Conservation (phyloP, 345 rosid species). For the Eucalyptus victrix region DNA sequence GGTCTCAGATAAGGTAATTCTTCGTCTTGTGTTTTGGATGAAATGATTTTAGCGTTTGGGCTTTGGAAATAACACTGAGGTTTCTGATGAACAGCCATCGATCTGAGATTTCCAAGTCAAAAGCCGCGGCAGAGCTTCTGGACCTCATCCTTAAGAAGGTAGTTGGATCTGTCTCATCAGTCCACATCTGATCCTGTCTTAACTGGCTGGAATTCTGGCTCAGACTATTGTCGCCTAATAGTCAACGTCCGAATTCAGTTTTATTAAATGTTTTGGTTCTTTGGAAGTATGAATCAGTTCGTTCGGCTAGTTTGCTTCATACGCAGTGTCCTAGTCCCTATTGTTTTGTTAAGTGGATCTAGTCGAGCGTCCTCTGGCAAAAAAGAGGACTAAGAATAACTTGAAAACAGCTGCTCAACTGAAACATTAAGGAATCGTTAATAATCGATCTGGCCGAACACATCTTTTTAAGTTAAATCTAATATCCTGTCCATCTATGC, state of each 20-base stretch:
- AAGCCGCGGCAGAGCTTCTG: slow-evolving; percentile 70
- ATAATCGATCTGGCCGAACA: neutral
- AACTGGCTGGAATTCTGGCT: neutral
- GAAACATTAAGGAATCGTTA: neutral
- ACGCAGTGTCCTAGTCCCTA: neutral
- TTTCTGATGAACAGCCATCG: slow-evolving; percentile 30
- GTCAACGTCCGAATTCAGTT: neutral
- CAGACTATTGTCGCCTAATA: neutral
- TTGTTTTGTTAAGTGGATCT: neutral
- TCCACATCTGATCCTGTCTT: neutral
- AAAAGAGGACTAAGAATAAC: neutral
- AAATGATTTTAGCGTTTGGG: neutral
- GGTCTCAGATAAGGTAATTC: slow-evolving; percentile 45
- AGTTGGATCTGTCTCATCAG: neutral
- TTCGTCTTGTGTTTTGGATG: neutral
- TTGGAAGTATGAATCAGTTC: neutral
- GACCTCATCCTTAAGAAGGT: slow-evolving; percentile 84
- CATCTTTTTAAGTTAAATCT: neutral
- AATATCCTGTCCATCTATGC: neutral
- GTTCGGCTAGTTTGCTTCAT: neutral
- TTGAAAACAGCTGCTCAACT: neutral
- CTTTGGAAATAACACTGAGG: neutral
- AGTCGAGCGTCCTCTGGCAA: neutral
- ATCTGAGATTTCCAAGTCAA: slow-evolving; percentile 41
- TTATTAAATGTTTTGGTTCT: neutral